Conservation (phyloP, 768 basidiomycete species). For the Chalciporus sphaerocephalus region DNA sequence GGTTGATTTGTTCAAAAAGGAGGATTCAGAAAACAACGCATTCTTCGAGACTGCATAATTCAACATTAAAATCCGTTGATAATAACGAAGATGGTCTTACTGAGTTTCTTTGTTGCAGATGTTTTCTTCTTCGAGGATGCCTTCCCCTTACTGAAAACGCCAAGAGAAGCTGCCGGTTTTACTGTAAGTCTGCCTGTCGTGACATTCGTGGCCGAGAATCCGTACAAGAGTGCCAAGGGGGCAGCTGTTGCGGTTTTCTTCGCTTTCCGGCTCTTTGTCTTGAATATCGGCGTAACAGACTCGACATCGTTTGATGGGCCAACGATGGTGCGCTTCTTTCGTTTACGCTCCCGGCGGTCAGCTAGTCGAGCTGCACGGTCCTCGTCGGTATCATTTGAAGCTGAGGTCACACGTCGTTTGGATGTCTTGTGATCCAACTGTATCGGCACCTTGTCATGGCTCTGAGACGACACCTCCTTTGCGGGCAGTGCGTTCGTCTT, state of each 20-base stretch:
- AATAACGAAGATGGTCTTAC: constrained; percentile 10
- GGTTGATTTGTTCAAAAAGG: constrained; percentile 38
- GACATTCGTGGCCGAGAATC: constrained; percentile 36
- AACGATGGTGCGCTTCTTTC: constrained; percentile 53
- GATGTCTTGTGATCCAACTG: constrained; percentile 23
- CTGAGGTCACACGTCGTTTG: constrained; percentile 19
- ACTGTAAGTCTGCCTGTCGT: constrained; percentile 37
- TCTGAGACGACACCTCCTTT: neutral
- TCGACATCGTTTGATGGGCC: constrained; percentile 19
- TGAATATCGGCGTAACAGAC: constrained; percentile 11
- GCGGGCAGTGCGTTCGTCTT: neutral
- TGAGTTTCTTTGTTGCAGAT: constrained; percentile 5
- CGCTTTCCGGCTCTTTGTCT: constrained; percentile 12
- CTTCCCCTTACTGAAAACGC: constrained; percentile 37
- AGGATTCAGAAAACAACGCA: constrained; percentile 43
- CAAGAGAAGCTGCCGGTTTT: constrained; percentile 26
- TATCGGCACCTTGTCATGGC: constrained; percentile 2
- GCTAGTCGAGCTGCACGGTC: constrained; percentile 43
- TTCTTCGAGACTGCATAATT: constrained; percentile 12
- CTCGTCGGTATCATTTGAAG: constrained; percentile 25
- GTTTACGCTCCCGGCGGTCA: constrained; percentile 63
- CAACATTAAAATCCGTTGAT: neutral
- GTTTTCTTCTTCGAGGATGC: constrained; percentile 29
- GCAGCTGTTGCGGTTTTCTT: constrained; percentile 22
- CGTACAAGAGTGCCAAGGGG: constrained; percentile 35